Evolutionary conservation across 148 eudicot genomes (phyloP).

Genomic region (Rhododendron vialii): DNA sequence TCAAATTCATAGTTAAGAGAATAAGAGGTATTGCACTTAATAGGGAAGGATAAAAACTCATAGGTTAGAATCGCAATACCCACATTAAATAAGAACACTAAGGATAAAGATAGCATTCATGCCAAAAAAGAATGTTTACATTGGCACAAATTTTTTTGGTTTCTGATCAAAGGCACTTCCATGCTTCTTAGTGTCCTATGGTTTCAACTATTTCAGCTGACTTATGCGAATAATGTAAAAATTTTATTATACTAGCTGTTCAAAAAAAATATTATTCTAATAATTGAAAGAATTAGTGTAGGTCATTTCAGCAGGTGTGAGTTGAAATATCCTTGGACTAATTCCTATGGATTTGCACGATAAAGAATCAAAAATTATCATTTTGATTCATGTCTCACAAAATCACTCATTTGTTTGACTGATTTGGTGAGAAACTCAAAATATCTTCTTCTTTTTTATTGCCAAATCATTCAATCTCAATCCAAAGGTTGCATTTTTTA

Average conservation of each 20-base stretch:
- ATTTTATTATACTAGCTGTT: not conserved
- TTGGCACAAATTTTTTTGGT: not conserved
- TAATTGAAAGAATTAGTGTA: not conserved
- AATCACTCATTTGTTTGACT: not conserved
- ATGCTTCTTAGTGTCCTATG: not conserved
- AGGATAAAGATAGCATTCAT: not conserved
- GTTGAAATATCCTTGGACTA: not conserved
- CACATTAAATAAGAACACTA: not conserved
- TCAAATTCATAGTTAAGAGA: not conserved
- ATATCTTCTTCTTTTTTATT: not conserved
- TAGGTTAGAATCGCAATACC: not conserved
- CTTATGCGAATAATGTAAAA: not conserved
- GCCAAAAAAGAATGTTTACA: not conserved
- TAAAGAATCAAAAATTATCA: not conserved
- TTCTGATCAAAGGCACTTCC: not conserved
- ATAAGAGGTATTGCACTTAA: not conserved
- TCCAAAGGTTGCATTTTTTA: not conserved
- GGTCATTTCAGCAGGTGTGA: too few relatives aligned
- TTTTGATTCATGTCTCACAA: not conserved
- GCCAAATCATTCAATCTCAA: not conserved
- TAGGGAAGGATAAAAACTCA: not conserved
- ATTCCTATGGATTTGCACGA: not conserved
- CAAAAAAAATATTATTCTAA: not conserved
- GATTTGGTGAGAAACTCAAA: not conserved
- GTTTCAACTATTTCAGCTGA: not conserved